Conservation (phyloP, 2,329 filamentous ascomycete species). For the Tolypocladium paradoxum region DNA sequence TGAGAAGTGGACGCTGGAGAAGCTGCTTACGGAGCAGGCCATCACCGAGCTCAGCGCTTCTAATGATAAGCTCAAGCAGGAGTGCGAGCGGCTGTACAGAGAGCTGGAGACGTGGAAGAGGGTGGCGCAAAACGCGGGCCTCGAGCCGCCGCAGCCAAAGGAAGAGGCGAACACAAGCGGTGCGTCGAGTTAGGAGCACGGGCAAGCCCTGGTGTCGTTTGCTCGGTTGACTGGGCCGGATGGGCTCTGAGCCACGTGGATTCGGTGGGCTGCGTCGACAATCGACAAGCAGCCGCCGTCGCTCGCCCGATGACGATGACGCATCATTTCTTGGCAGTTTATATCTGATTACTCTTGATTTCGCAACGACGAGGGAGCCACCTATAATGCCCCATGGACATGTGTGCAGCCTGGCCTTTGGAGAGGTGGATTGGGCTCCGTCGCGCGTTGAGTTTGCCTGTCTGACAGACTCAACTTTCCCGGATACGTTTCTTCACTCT, state of each 20-base stretch:
- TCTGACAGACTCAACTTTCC: neutral
- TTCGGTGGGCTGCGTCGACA: neutral
- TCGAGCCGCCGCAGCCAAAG: conserved; percentile 32
- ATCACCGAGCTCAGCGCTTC: conserved; percentile 79
- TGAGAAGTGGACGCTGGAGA: conserved; percentile 88
- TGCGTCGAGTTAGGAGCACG: conserved; percentile 16
- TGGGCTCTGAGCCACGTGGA: neutral
- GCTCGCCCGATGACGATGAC: neutral
- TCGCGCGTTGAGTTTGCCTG: neutral
- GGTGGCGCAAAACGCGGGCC: conserved; percentile 48
- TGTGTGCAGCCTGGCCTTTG: neutral
- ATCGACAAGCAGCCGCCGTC: neutral
- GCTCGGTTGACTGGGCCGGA: neutral
- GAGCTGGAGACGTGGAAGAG: conserved; percentile 74
- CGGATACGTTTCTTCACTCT: neutral
- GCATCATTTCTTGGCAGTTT: neutral
- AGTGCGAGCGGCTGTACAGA: conserved; percentile 67
- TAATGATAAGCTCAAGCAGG: conserved; percentile 76
- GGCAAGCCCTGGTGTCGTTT: neutral
- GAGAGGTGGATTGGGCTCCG: neutral
- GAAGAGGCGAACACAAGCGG: conserved; percentile 19
- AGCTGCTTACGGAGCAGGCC: conserved; percentile 79
- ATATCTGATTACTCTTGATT: neutral
- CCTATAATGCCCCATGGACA: neutral
- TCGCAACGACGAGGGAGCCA: neutral